These are phyloP conservation scores for Persicaria tinctoria DNA, from an alignment of 148 eudicot genomes.

Conservation along the genomic window DNA sequence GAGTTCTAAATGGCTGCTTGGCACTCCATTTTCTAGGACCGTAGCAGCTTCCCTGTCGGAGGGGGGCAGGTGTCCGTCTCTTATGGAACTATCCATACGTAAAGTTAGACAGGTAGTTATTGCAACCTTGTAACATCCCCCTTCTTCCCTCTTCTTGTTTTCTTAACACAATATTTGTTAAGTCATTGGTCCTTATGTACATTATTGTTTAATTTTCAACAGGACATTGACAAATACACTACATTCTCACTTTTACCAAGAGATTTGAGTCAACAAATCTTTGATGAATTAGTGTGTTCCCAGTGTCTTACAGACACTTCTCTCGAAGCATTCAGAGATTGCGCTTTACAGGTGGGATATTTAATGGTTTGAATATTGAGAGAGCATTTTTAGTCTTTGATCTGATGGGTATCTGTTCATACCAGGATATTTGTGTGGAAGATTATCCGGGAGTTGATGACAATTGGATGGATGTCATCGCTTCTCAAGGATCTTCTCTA, in stretches of 20 bases:
- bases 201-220: constrained; percentile 10
- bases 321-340: constrained; percentile 63
- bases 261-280: constrained; percentile 68
- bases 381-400: not conserved
- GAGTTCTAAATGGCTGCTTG: constrained; percentile 65
- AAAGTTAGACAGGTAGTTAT: constrained; percentile 42
- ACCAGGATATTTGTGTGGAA: constrained; percentile 55
- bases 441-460: constrained; percentile 56
- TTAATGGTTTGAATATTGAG: not conserved
- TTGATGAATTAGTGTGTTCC: constrained; percentile 51
- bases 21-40: constrained; percentile 39
- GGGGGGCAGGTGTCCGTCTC: constrained; percentile 36
- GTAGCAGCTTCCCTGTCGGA: constrained; percentile 28
- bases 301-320: constrained; percentile 33
- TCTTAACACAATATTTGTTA: not conserved
- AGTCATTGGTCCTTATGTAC: not conserved
- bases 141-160: not conserved
- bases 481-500: constrained; percentile 64
- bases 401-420: not conserved
- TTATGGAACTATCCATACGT: constrained; percentile 56
- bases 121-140: not conserved
- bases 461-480: constrained; percentile 62
- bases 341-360: constrained; percentile 52
- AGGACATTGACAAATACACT: constrained; percentile 45
- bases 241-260: constrained; percentile 59